Base-by-base conservation (phyloP, 345 rosid genomes). In the Tarenaya hassleriana region DNA sequence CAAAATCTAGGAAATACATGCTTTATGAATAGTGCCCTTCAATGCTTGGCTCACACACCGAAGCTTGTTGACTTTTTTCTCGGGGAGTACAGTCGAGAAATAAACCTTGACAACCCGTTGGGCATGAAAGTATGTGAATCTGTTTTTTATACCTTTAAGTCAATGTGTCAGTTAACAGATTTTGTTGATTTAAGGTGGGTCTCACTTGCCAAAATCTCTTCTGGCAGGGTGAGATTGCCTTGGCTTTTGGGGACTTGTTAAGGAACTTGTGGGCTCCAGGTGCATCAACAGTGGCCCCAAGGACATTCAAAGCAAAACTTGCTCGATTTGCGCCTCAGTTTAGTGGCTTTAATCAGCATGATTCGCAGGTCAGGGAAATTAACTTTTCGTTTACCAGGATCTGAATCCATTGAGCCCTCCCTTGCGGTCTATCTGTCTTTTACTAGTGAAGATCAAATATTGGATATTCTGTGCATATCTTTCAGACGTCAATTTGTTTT, bases 1-100 rank as follows among this genome's bases (percentile, higher is more conserved):
- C 98, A 88, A 72, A 92, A 92, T 73, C 88, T 92, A 51, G 98
- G 97, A 71, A 92, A 92, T 69, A 92, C 98, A 56, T 92, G 98
- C 68, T 92, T 92, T 73, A 85, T 92, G 98, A 92, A 92, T 64
- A 92, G 98, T 54, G 73, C 95, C 62, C 77, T 88, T 55, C 98
- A 92, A 75, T 92, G 98, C 88, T 71, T 92, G 72, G 91, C 84
- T 3, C 98, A 92, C 73, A 92, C 97, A 33, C 98, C 97, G 56
- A 88, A 78, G 85, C 95, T 92, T 46, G 82, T 92, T 55, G 95
- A 92, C 70, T 88, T 83, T 74, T 85, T 92, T 65, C 95, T 83
- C 51, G 94, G 87, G 73, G 95, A 92, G 61, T 92, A 85, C 68
- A 72, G 66, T 37, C 78, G 65, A 76, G 98, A 92, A 73, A 83